Base-by-base conservation (phyloP, 345 rosid species). In the Limnanthes douglasii region DNA sequence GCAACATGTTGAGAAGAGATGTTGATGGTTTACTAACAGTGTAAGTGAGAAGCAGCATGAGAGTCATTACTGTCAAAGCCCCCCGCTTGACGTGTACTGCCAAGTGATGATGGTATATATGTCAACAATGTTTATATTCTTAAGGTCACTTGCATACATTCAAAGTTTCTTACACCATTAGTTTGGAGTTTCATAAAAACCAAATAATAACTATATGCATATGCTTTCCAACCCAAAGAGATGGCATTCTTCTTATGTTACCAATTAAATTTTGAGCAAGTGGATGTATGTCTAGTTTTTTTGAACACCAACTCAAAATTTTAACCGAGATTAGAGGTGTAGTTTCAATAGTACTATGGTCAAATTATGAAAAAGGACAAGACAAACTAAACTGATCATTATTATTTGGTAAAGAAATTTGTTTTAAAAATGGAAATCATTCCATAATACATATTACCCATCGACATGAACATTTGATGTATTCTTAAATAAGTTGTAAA, bases 401-500 rank as follows among this genome's bases (percentile, higher is more conserved):
- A 4, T n/a, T n/a, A n/a, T n/a, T n/a, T n/a, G n/a, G n/a, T n/a
- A n/a, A n/a, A n/a, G n/a, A n/a, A n/a, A n/a, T n/a, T n/a, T n/a
- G n/a, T n/a, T n/a, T n/a, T n/a, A n/a, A n/a, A n/a, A 27, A 27
- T 0, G 4, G 3, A 32, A 11, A 15, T n/a, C n/a, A n/a, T n/a
- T n/a, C n/a, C 21, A 12, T 43, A 11, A 18, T 13, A 44, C 15
- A 48, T 3, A 12, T 11, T 42, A 15, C 33, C 32, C 15, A 48
- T 37, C 31, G 64, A 75, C 95, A 94, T 90, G 96, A 41, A 90
- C 95, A 2, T 60, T 65, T 15, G 94, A 48, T 18, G 98, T 84
- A 57, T 84, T 90, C 68, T 90, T 92, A 35, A 90, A 90, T 50
- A 84, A 74, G 65, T 90, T 90, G 39, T 85, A 79, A 41, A 84